These are phyloP conservation scores for Sporothrix protearum DNA, from an alignment of 2,329 filamentous ascomycete genomes.

Conservation along the genomic window DNA sequence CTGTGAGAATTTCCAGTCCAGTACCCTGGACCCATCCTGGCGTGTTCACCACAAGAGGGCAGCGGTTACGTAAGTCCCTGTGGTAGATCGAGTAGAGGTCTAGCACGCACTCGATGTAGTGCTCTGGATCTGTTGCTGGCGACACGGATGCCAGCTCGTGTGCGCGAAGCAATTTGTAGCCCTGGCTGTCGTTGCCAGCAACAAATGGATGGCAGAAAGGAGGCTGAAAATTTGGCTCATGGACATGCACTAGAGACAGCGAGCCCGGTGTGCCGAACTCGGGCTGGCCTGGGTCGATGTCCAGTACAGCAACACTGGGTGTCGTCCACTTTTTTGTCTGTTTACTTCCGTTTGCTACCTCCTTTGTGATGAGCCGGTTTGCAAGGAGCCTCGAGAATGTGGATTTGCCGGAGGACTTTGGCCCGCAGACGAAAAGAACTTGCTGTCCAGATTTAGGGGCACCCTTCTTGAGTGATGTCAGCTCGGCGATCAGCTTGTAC, in stretches of 20 bases:
- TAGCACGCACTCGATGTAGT: constrained; percentile 61
- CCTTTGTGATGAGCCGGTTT: constrained; percentile 62
- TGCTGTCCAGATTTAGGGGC: constrained; percentile 32
- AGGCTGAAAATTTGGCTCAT: constrained; percentile 59
- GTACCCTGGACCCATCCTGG: constrained; percentile 71
- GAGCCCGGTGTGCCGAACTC: constrained; percentile 70
- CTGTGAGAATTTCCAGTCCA: constrained; percentile 61
- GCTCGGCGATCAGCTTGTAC: constrained; percentile 56
- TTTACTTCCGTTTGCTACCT: constrained; percentile 21
- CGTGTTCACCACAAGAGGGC: constrained; percentile 67
- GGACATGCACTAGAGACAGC: constrained; percentile 62
- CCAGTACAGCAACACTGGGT: constrained; percentile 56
- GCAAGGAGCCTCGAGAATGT: constrained; percentile 65
- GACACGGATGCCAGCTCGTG: constrained; percentile 65
- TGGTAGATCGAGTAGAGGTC: constrained; percentile 61
- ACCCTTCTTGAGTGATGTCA: constrained; percentile 38
- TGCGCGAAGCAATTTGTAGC: constrained; percentile 49
- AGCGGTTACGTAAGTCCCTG: constrained; percentile 40
- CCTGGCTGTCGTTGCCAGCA: constrained; percentile 32
- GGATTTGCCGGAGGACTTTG: constrained; percentile 72
- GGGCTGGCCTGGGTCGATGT: constrained; percentile 74
- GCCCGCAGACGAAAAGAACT: constrained; percentile 61
- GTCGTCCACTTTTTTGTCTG: constrained; percentile 30
- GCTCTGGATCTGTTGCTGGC: constrained; percentile 61
- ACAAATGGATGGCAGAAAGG: constrained; percentile 58